Conservation (phyloP, 768 basidiomycete genomes). For the Tulasnella calospora region DNA sequence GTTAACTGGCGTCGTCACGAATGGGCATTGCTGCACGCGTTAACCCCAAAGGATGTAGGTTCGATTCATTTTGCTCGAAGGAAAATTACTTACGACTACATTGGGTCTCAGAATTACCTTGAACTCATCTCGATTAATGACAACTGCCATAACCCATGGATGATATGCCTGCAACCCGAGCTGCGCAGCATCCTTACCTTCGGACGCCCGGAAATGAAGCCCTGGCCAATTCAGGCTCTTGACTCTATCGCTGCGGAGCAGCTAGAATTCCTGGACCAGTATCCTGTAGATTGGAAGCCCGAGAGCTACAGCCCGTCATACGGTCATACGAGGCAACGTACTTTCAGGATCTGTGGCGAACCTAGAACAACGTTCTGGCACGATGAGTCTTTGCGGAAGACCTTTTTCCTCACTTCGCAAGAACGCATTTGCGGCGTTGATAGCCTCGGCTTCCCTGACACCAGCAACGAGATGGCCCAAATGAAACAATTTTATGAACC, state of each 20-base stretch:
- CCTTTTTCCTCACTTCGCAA: background rate
- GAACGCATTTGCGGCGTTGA: background rate
- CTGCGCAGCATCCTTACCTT: background rate
- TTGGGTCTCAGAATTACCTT: background rate
- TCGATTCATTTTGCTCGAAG: background rate
- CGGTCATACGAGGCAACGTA: background rate
- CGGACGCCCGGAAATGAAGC: background rate
- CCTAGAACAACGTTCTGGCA: background rate
- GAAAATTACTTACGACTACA: background rate
- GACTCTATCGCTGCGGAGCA: background rate
- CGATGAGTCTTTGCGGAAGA: background rate
- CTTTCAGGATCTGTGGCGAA: background rate
- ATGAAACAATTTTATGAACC: background rate
- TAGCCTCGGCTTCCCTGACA: background rate
- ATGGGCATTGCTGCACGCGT: background rate
- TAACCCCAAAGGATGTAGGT: background rate
- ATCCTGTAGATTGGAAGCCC: background rate
- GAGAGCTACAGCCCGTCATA: background rate
- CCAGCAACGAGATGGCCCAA: background rate
- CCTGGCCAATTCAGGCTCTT: background rate
- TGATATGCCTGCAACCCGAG: background rate
- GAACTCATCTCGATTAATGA: background rate
- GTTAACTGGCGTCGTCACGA: background rate
- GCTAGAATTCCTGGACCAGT: background rate
- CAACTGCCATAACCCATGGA: background rate